These are phyloP conservation scores for Backusella tarrabulga DNA, from an alignment of 192 early-diverging fungal species.

Conservation along the genomic window DNA sequence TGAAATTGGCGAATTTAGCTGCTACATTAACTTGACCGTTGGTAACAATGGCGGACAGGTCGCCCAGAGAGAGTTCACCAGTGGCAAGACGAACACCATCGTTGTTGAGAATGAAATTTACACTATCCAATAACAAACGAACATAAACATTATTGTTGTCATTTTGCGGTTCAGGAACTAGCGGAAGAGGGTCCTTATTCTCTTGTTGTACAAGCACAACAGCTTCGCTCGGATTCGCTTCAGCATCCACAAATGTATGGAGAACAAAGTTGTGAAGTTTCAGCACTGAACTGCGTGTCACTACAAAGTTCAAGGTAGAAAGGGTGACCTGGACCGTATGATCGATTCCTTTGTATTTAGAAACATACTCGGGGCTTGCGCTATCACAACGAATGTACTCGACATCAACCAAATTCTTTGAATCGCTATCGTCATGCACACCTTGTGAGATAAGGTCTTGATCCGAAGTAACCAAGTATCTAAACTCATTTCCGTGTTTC, in stretches of 20 bases:
- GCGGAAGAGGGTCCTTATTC: background rate
- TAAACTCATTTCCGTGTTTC: slow-evolving; percentile 49
- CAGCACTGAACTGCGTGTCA: slow-evolving; percentile 83
- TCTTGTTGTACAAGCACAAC: slow-evolving; percentile 1
- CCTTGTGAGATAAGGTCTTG: slow-evolving; percentile 4
- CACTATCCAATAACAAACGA: slow-evolving; percentile 71
- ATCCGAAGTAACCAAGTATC: slow-evolving; percentile 59
- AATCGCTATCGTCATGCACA: slow-evolving; percentile 31
- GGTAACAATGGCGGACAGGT: slow-evolving; percentile 65
- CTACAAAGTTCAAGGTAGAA: slow-evolving; percentile 77
- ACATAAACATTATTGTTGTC: slow-evolving; percentile 67
- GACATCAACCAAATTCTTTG: slow-evolving; percentile 67
- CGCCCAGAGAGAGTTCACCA: slow-evolving; percentile 66
- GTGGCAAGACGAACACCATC: slow-evolving; percentile 77
- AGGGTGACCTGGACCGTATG: slow-evolving; percentile 79
- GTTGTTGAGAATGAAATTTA: slow-evolving; percentile 80
- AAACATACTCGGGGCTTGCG: slow-evolving; percentile 67
- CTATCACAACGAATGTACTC: slow-evolving; percentile 72
- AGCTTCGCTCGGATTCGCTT: background rate
- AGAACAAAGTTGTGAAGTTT: slow-evolving; percentile 83
- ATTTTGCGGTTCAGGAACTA: slow-evolving; percentile 1
- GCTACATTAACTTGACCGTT: slow-evolving; percentile 57
- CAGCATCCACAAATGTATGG: slow-evolving; percentile 59
- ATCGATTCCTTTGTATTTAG: slow-evolving; percentile 74
- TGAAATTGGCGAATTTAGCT: slow-evolving; percentile 72